These are phyloP conservation scores for Kregervanrija fluxuum DNA, from an alignment of 805 yeast species.

Conservation along the genomic window DNA sequence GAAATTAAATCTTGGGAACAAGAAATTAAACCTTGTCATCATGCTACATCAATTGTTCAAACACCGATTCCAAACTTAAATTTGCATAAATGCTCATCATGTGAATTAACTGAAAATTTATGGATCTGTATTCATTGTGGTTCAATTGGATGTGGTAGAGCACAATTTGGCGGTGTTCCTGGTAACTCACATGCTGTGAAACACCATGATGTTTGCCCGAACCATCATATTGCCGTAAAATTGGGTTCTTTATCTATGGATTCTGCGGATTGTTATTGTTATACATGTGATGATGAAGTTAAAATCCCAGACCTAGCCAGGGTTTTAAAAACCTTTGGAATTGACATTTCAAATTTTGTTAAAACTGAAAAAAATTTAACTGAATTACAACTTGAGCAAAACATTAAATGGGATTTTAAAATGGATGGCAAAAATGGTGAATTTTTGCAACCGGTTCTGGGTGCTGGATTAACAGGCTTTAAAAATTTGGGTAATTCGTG, in stretches of 20 bases:
- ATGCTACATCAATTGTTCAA: constrained; percentile 52
- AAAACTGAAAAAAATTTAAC: constrained; percentile 85
- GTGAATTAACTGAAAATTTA: constrained; percentile 67
- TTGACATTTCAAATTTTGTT: constrained; percentile 45
- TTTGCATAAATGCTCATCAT: constrained; percentile 41
- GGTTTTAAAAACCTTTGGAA: constrained; percentile 53
- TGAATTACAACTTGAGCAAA: constrained; percentile 89
- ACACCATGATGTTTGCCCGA: constrained; percentile 47
- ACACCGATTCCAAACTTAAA: constrained; percentile 21
- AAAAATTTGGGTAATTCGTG: constrained; percentile 91
- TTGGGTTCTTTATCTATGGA: constrained; percentile 79
- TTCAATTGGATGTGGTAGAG: constrained; percentile 87
- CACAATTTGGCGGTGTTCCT: constrained; percentile 88
- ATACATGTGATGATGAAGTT: constrained; percentile 82
- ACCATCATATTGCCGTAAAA: constrained; percentile 83
- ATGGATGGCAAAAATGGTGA: constrained; percentile 69
- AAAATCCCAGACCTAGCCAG: constrained; percentile 52
- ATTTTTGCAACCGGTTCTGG: constrained; percentile 57
- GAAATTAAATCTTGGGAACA: constrained; percentile 91
- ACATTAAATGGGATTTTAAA: constrained; percentile 86
- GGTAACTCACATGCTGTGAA: constrained; percentile 87
- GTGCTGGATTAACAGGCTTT: constrained; percentile 75
- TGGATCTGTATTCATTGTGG: constrained; percentile 96
- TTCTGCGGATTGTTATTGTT: constrained; percentile 84
- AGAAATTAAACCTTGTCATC: constrained; percentile 75